Evolutionary conservation across 2,329 filamentous ascomycete genomes (phyloP), one percentile per base, ranked within the genome.

Genomic region (Trichoderma brevicompactum): DNA sequence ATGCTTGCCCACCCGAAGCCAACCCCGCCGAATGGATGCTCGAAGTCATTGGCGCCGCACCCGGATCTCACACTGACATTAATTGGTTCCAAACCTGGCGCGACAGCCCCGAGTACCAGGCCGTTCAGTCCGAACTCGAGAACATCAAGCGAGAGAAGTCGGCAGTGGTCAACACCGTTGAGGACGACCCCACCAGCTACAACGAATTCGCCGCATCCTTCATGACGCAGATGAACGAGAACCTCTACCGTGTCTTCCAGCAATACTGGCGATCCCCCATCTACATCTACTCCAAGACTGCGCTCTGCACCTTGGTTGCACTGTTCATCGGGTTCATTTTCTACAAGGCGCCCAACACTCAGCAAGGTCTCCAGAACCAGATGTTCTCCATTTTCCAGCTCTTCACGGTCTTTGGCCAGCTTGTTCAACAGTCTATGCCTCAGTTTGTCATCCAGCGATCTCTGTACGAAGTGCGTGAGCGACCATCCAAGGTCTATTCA

Each of bases 221-320:
- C 74, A 72, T 70, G 46, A 73, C 81, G 7, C 93, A 97, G 76
- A 79, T 94, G 48, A 79, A 78, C 64, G 83, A 89, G 73, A 91
- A 92, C 65, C 84, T 87, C 17, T 76, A 84, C 69, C 92, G 93
- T 72, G 90, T 95, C 32, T 95, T 95, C 81, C 86, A 94, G 74
- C 92, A 96, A 76, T 96, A 95, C 83, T 96, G 93, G 92, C 90
- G 93, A 67, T 94, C 89, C 0, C 93, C 93, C 0, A 85, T 88
- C 5, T 96, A 96, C 80, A 94, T 97, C 76, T 96, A 94, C 80
- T 89, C 91, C 72, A 96, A 96, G 82, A 75, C 83, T 0, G 80
- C 83, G 1, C 87, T 96, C 17, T 92, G 89, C 74, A 79, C 85
- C 28, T 77, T 88, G 15, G 79, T 85, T 40, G 79, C 89, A 4